Evolutionary conservation across 352 stramenopile species (phyloP), one percentile per base, ranked within the genome.

Genomic region (Chrysophaeum taylorii): DNA sequence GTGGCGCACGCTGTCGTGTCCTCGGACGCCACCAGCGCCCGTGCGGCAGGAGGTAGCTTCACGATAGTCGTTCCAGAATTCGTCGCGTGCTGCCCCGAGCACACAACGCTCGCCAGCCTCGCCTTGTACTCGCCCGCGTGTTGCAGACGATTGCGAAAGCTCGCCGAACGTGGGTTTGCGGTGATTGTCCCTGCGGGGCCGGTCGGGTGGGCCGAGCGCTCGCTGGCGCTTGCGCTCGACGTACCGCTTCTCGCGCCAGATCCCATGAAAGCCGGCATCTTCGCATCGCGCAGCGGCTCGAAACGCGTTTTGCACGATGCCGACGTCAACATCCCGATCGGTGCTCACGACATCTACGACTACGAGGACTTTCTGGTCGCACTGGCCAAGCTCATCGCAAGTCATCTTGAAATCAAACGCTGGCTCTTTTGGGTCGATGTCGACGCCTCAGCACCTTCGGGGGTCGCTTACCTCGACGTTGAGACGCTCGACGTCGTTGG

Each of bases 291-390:
- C 35, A 89, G 85, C 0, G 87, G 87, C n/a, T 77, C 75, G 63
- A 93, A 93, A 70, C 77, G 85, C 1, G 70, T 87, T 23, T 87
- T 92, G 53, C 85, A 87, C 45, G 78, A 82, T 48, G 85, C 87
- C 0, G 86, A 94, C 68, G 87, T 93, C 23, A 92, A 90, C 70
- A 81, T 92, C 0, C 86, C 85, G 15, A 81, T 79, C 0, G 88
- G 86, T 33, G 88, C 84, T 0, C 89, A 92, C 75, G 88, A 92
- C 69, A 76, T 94, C 39, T 94, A 92, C 76, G 84, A 92, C 72
- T 82, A 91, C 23, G 82, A 90, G 60, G 87, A 94, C 67, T 70
- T 93, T 18, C 76, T 87, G 21, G 77, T 87, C 27, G 79, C 86
- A 18, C 80, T 94, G 31, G 79, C 85, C n/a, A 92, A 93, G 72